A percentile compares a stretch with the other conserved stretches of the same genome.
phyloP scores from a whole-genome alignment of 352 stramenopile genomes.

The Blastocystis sp. region DNA sequence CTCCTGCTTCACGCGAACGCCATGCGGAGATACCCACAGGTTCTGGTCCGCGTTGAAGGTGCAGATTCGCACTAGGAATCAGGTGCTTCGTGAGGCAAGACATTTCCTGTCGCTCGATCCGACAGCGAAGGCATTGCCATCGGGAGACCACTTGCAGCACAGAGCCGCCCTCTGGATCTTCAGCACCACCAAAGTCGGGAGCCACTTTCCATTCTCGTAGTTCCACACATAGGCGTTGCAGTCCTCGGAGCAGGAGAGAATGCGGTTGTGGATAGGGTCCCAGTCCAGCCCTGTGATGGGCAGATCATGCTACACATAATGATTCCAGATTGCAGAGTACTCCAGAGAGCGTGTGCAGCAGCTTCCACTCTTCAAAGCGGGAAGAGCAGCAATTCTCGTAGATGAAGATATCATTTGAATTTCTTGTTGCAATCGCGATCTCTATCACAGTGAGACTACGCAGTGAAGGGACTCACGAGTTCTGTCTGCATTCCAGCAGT shows the following conservation, averaged over 20 bases:
- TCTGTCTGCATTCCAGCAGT: slow-evolving; percentile 58
- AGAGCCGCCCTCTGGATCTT: slow-evolving; percentile 65
- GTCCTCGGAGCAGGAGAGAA: slow-evolving; percentile 63
- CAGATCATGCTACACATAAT: slow-evolving; percentile 59
- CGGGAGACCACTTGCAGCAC: slow-evolving; percentile 65
- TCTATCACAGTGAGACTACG: slow-evolving; percentile 12
- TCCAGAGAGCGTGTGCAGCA: slow-evolving; percentile 41
- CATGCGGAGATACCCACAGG: slow-evolving; percentile 52
- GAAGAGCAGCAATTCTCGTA: slow-evolving; percentile 29
- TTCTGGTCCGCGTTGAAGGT: slow-evolving; percentile 65
- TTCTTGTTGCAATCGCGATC: slow-evolving; percentile 32
- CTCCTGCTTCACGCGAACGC: slow-evolving; percentile 45
- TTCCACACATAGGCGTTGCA: slow-evolving; percentile 69
- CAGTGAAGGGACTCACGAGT: neutral
- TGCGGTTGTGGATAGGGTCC: slow-evolving; percentile 52
- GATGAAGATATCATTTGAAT: slow-evolving; percentile 41
- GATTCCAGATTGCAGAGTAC: neutral
- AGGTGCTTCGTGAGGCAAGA: neutral
- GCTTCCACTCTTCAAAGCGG: slow-evolving; percentile 55
- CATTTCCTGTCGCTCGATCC: slow-evolving; percentile 56
- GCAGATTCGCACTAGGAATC: slow-evolving; percentile 61
- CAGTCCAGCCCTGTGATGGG: slow-evolving; percentile 51
- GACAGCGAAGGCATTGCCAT: slow-evolving; percentile 58
- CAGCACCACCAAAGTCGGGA: slow-evolving; percentile 34
- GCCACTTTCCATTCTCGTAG: slow-evolving; percentile 62